A percentile compares a stretch with the other conserved stretches of the same genome.
Conservation (phyloP, 345 rosid genomes). For the Physaria fendleri region DNA sequence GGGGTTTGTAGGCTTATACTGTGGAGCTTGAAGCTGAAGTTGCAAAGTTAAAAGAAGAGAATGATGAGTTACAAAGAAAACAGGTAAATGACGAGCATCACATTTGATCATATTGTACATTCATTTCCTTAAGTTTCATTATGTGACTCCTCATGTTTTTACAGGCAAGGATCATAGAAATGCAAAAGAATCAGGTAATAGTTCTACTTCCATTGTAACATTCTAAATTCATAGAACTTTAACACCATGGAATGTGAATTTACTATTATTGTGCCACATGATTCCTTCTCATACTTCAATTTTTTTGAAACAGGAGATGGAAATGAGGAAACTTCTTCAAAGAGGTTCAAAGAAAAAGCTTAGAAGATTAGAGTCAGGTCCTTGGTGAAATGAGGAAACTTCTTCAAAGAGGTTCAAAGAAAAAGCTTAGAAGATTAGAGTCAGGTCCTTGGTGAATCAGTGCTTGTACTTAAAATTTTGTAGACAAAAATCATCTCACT, state of each 20-base stretch:
- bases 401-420: slow-evolving; percentile 48
- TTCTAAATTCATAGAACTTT: neutral
- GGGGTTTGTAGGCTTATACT: slow-evolving; percentile 70
- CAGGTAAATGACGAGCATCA: slow-evolving; percentile 43
- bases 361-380: slow-evolving; percentile 82
- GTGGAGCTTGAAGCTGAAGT: slow-evolving; percentile 93
- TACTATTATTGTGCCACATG: no score
- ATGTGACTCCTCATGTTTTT: slow-evolving; percentile 14
- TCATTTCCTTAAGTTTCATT: slow-evolving; percentile 9
- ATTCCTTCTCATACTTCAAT: no score
- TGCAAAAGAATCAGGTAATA: slow-evolving; percentile 79
- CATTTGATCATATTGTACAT: neutral
- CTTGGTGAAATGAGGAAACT: slow-evolving; percentile 72
- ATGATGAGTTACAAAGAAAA: slow-evolving; percentile 59
- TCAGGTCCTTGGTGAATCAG: slow-evolving; percentile 78
- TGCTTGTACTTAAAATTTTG: slow-evolving; percentile 16
- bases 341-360: slow-evolving; percentile 50
- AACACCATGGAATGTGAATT: neutral
- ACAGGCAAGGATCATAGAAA: slow-evolving; percentile 65
- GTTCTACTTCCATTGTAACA: neutral
- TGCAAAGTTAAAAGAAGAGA: slow-evolving; percentile 79
- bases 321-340: slow-evolving; percentile 50
- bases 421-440: slow-evolving; percentile 65
- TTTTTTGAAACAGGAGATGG: slow-evolving; percentile 52
- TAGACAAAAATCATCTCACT: slow-evolving; percentile 4